Conservation (phyloP, 192 early-diverging fungal genomes). For the Coemansia sp. region DNA sequence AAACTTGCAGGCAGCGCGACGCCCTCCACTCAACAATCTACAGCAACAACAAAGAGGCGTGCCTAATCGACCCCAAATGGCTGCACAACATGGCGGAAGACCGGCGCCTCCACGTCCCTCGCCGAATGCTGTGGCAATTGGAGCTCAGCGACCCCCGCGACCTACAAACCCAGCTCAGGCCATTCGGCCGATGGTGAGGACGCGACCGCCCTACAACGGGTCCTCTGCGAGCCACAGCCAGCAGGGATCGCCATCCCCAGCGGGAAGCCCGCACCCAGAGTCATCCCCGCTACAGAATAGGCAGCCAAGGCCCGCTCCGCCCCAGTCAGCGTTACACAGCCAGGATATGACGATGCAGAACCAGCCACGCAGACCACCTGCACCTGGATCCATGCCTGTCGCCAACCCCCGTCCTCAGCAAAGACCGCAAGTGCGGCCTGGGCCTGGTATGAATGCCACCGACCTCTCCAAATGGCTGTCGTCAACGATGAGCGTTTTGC, state of each 20-base stretch:
- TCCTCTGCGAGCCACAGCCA: constrained; percentile 1
- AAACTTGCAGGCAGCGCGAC: not conserved
- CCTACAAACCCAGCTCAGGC: constrained; percentile 2
- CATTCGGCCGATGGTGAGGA: not conserved
- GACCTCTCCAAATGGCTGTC: constrained; percentile 47
- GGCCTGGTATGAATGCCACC: not conserved
- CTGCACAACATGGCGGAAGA: not conserved
- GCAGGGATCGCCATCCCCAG: constrained; percentile 13
- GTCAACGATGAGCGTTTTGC: constrained; percentile 36
- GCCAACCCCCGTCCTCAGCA: constrained; percentile 8
- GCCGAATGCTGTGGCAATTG: not conserved
- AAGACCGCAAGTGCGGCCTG: constrained; percentile 18
- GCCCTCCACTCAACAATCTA: constrained; percentile 1
- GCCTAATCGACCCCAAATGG: not conserved
- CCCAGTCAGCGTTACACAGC: not conserved
- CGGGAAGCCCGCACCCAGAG: constrained; percentile 12
- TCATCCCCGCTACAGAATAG: not conserved
- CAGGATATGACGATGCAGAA: constrained; percentile 7
- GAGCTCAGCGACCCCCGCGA: constrained; percentile 2
- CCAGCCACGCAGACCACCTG: constrained; percentile 1
- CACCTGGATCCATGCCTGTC: not conserved
- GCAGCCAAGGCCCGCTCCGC: constrained; percentile 8
- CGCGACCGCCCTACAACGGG: constrained; percentile 1
- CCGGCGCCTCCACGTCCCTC: not conserved
- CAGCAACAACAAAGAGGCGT: constrained; percentile 4